Evolutionary conservation across 2,329 filamentous ascomycete genomes (phyloP), one percentile per base, ranked within the genome.

Genomic region (Ophiosphaerella herpotricha): DNA sequence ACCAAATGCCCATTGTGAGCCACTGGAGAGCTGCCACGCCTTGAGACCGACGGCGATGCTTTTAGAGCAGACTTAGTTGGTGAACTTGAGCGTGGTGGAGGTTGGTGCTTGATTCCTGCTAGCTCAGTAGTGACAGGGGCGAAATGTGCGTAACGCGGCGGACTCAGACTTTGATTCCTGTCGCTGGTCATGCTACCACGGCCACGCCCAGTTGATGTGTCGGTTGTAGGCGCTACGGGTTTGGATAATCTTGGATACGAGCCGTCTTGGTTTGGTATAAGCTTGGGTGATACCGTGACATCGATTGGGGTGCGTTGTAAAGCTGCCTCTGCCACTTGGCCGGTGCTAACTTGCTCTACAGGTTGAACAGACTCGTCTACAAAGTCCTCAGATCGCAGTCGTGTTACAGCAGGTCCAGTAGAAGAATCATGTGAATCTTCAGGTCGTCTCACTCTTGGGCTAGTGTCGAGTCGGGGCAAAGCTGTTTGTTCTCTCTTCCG

Each of bases 21-120:
- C 76, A 61, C 81, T 64, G 48, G 78, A 14, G 77, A 79, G 33
- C 57, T 67, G 7, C 68, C 72, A 14, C 77, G 68, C 9, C 75
- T 55, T 0, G 77, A 78, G 1, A 81, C 78, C 1, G 84, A 80
- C 41, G 83, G 84, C 1, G 77, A 79, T 26, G 85, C 79, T 67
- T 92, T 92, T 55, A 92, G 66, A 1, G 88, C 89, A 1, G 89
- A 91, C 68, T 93, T 93, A 39, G 85, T 85, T 8, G 89, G 89
- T 0, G 89, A 91, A 9, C 88, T 76, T 5, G 88, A 90, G 40
- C 89, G 81, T 26, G 84, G 78, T 18, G 87, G 85, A 5, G 89
- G 89, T 46, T 85, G 81, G 64, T 92, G 88, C 55, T 80, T 85
- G 24, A 87, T 77, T 1, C 80, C 74, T 36, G 76, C 64, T 13